Base-by-base conservation (phyloP, 2,329 filamentous ascomycete species). In the Xylaria sp. region DNA sequence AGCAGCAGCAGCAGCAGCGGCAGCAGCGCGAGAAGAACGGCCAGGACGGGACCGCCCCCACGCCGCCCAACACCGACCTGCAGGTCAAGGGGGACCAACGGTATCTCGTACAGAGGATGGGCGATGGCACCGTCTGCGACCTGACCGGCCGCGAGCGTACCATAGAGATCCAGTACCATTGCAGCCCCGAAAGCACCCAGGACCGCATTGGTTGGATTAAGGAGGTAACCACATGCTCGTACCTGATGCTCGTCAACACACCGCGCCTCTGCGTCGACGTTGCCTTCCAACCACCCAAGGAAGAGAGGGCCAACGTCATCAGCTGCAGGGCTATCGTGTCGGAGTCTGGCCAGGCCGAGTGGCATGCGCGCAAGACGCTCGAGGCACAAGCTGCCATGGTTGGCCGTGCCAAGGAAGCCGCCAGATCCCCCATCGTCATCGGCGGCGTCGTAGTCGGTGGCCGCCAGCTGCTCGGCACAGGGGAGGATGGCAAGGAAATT, bases 151-250 rank as follows among this genome's bases (percentile, higher is more conserved):
- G 91, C 67, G 89, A 92, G 71, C 89, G 94, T 60, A 94, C 90
- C 74, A 91, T 97, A 73, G 94, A 98, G 80, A 89, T 98, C 10
- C 92, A 94, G 74, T 90, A 90, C 74, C 88, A 90, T 78, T 97
- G 94, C 82, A 91, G 93, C 75, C 93, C 93, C 0, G 90, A 92
- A 58, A 85, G 90, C 39, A 88, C 88, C 2, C 85, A 84, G 56
- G 91, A 97, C 78, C 89, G 91, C 57, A 97, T 98, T 75, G 91
- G 91, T 52, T 94, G 93, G 89, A 97, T 98, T 81, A 97, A 97
- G 80, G 94, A 98, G 79, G 89, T 95, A 1, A 92, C 91, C 2
- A 97, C 94, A 12, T 98, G 94, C 82, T 90, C 93, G 13, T 98
- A 98, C 78, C 85, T 97, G 63, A 97, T 98, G 94, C 89, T 97